A percentile compares a stretch with the other conserved stretches of the same genome.
These are phyloP conservation scores for Lentinula lateritia DNA, from an alignment of 768 basidiomycete species.

Conservation along the genomic window DNA sequence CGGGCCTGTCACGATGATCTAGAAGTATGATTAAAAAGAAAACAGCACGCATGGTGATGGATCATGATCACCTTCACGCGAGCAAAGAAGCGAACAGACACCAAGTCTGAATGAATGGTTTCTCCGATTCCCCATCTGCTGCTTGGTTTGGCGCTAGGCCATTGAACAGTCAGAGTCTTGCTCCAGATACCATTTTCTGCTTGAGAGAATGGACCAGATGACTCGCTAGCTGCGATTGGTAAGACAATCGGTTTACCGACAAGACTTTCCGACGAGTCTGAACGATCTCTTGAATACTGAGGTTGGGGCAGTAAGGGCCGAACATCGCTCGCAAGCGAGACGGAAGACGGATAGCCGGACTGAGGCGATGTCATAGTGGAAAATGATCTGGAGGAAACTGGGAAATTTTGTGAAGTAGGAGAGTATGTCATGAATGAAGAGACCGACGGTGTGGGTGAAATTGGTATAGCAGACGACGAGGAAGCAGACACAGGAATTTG, in stretches of 20 bases:
- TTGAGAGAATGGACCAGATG: conserved; percentile 50
- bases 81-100: conserved; percentile 64
- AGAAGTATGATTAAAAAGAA: conserved; percentile 10
- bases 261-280: conserved; percentile 25
- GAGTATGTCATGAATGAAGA: conserved; percentile 20
- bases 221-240: conserved; percentile 53
- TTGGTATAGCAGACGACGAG: conserved; percentile 15
- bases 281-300: conserved; percentile 24
- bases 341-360: background rate
- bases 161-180: conserved; percentile 63
- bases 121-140: conserved; percentile 80
- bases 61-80: conserved; percentile 52
- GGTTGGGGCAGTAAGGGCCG: conserved; percentile 35
- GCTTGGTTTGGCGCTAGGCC: conserved; percentile 64
- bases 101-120: conserved; percentile 53
- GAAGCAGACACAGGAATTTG: conserved; percentile 17
- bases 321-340: conserved; percentile 14
- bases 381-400: conserved; percentile 20
- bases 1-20: conserved; percentile 48
- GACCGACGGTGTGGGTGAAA: conserved; percentile 27
- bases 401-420: conserved; percentile 11
- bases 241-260: conserved; percentile 40
- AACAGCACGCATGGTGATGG: conserved; percentile 6
- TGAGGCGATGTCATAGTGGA: conserved; percentile 9
- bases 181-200: conserved; percentile 56